These are phyloP conservation scores for Capillidium heterosporum DNA, from an alignment of 371 early-diverging fungal species.

Conservation along the genomic window DNA sequence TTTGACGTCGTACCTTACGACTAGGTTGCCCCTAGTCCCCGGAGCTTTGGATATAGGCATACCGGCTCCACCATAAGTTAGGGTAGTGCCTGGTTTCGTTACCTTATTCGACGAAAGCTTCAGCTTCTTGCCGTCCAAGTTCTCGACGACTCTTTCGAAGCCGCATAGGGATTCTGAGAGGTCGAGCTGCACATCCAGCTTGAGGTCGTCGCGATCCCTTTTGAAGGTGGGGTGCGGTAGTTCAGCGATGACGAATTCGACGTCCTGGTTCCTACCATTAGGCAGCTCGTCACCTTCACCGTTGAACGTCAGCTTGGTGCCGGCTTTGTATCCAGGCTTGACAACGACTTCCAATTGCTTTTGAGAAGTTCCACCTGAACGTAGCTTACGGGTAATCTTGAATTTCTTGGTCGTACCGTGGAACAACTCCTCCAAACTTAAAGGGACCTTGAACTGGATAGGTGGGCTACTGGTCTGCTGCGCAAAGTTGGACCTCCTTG, in stretches of 20 bases:
- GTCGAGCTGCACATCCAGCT: slow-evolving; percentile 34
- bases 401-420: slow-evolving; percentile 79
- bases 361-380: slow-evolving; percentile 38
- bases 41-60: slow-evolving; percentile 84
- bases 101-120: slow-evolving; percentile 33
- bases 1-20: slow-evolving; percentile 54
- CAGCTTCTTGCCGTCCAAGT: slow-evolving; percentile 58
- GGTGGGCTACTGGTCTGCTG: slow-evolving; percentile 19
- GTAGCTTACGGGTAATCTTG: slow-evolving; percentile 70
- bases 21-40: slow-evolving; percentile 68
- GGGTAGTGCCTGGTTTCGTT: slow-evolving; percentile 57
- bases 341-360: slow-evolving; percentile 75
- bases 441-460: slow-evolving; percentile 46
- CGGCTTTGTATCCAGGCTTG: slow-evolving; percentile 96
- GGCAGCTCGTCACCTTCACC: slow-evolving; percentile 87
- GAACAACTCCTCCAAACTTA: slow-evolving; percentile 86
- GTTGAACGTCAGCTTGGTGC: slow-evolving; percentile 88
- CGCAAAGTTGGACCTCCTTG: slow-evolving; percentile 10
- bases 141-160: slow-evolving; percentile 49
- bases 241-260: slow-evolving; percentile 89
- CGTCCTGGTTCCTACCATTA: slow-evolving; percentile 61
- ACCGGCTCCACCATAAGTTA: slow-evolving; percentile 57
- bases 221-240: slow-evolving; percentile 75
- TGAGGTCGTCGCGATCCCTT: slow-evolving; percentile 81
- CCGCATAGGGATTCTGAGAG: slow-evolving; percentile 72